Percentiles rank a stretch among this genome's conserved stretches.
These are phyloP conservation scores for Candolleomyces eurysporus DNA, from an alignment of 768 basidiomycete species.

Conservation along the genomic window DNA sequence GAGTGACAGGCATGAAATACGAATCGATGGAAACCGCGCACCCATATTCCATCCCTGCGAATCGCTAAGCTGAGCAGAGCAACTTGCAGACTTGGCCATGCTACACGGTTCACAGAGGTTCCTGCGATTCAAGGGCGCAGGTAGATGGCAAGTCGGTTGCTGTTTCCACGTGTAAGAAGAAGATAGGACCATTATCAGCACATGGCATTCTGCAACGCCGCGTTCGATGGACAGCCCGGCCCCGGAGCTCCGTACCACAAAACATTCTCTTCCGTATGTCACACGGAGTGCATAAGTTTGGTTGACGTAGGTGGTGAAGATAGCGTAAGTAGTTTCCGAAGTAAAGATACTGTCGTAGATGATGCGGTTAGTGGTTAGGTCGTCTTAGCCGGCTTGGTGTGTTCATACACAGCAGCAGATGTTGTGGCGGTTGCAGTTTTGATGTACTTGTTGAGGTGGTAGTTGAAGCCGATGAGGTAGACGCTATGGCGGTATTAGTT, in stretches of 20 bases:
- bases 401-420: slow-evolving; percentile 14
- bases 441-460: slow-evolving; percentile 14
- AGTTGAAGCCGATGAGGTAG: slow-evolving; percentile 10
- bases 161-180: slow-evolving; percentile 24
- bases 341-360: slow-evolving; percentile 3
- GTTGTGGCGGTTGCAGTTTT: slow-evolving; percentile 13
- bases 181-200: slow-evolving; percentile 23
- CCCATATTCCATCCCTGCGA: slow-evolving; percentile 23
- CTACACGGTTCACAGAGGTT: slow-evolving; percentile 27
- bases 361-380: slow-evolving; percentile 1
- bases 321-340: slow-evolving; percentile 17
- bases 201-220: slow-evolving; percentile 31
- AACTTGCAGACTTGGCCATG: slow-evolving; percentile 21
- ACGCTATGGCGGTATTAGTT: neutral
- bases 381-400: slow-evolving; percentile 19
- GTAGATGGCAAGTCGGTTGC: slow-evolving; percentile 25
- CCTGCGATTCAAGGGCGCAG: slow-evolving; percentile 3
- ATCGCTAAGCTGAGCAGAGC: slow-evolving; percentile 22
- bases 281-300: slow-evolving; percentile 27
- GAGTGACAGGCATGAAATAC: no score
- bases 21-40: no score
- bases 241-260: slow-evolving; percentile 24
- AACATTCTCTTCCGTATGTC: slow-evolving; percentile 33
- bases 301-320: slow-evolving; percentile 24
- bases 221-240: slow-evolving; percentile 18